Conservation (phyloP, 1,284 basidiomycete species). For the Agroathelia rolfsii region DNA sequence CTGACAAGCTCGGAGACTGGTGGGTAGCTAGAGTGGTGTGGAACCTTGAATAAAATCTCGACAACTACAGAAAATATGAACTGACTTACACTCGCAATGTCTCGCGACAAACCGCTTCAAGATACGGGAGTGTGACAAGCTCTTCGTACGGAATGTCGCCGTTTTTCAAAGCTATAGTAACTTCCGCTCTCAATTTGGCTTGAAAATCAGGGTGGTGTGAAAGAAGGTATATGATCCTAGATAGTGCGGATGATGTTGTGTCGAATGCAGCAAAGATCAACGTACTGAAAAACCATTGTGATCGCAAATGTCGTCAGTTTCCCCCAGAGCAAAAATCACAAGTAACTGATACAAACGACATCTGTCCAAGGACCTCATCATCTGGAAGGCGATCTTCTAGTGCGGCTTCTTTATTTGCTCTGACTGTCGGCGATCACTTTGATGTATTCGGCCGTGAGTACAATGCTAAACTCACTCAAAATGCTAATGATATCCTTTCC, state of each 20-base stretch:
- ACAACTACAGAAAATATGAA: neutral
- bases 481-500: conserved; percentile 37
- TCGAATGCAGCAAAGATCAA: conserved; percentile 1
- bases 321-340: neutral
- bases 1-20: conserved; percentile 4
- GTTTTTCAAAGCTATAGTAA: conserved; percentile 1
- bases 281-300: conserved; percentile 11
- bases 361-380: conserved; percentile 38
- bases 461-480: conserved; percentile 27
- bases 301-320: neutral
- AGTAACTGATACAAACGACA: conserved; percentile 20
- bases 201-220: conserved; percentile 1
- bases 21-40: conserved; percentile 4
- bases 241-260: conserved; percentile 1
- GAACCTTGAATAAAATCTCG: neutral
- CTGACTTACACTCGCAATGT: conserved; percentile 25
- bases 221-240: neutral
- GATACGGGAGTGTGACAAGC: conserved; percentile 36
- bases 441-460: conserved; percentile 1
- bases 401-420: conserved; percentile 34
- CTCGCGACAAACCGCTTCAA: conserved; percentile 48
- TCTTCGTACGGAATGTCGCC: conserved; percentile 12
- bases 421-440: conserved; percentile 26
- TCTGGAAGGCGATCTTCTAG: conserved; percentile 33
- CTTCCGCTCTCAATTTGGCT: neutral